phyloP scores from a whole-genome alignment of 305 asterid species.

The Fraxinus platypoda region DNA sequence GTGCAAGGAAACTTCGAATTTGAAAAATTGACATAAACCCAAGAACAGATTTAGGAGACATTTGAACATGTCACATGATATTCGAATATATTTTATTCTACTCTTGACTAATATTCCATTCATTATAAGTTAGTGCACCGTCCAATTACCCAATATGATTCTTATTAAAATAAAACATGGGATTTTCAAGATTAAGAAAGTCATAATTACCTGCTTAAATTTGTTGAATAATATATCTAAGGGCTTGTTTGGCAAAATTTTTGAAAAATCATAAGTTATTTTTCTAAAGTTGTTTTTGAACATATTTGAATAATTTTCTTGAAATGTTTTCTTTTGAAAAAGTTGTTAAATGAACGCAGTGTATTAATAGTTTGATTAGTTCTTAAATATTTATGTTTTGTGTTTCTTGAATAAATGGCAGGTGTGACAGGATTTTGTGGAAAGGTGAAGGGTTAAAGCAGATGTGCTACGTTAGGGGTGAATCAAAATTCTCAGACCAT shows the following conservation, averaged over 20 bases:
- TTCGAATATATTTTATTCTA: not conserved
- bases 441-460: constrained; percentile 88
- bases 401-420: constrained; percentile 18
- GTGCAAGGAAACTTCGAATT: not conserved
- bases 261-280: not conserved
- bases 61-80: not conserved
- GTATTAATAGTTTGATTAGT: no score
- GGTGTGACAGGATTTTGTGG: constrained; percentile 95
- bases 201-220: not conserved
- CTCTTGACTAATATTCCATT: not conserved
- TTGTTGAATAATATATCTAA: not conserved
- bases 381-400: not conserved
- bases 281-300: no score
- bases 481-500: constrained; percentile 86
- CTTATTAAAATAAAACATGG: not conserved
- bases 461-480: constrained; percentile 62
- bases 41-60: not conserved
- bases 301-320: no score
- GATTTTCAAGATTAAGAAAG: not conserved
- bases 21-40: not conserved
- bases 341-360: no score
- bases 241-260: no score
- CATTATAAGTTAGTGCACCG: not conserved
- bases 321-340: no score
- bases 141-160: not conserved